Base-by-base conservation (phyloP, 2,329 filamentous ascomycete genomes). In the Colletotrichum plurivorum region DNA sequence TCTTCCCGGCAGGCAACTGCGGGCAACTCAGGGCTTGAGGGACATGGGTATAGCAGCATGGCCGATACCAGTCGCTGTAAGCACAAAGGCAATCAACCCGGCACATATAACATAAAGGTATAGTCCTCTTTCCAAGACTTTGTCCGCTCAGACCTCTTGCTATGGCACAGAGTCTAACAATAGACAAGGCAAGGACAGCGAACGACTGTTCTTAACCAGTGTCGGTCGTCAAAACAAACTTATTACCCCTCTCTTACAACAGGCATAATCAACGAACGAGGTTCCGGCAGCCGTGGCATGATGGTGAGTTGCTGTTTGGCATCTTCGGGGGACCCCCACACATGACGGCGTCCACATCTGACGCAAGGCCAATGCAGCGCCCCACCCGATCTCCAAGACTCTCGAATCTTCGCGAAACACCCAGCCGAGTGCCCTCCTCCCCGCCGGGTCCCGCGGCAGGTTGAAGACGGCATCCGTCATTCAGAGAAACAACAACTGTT, bases 381-480 rank as follows among this genome's bases (percentile, higher is more conserved):
- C 66, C 61, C 65, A 58, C 65, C 9, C 13, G 39, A 48, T 31
- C 53, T 49, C 46, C 65, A 58, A 60, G 12, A 20, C 31, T 20
- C 12, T 56, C 36, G 66, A 69, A 69, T 60, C 55, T 66, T 69
- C 66, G 66, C 49, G 66, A 69, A 69, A 55, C 62, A 36, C 13
- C 48, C 18, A 16, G 48, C 36, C 39, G 49, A 18, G 6, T 20
- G 5, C 13, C 52, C 36, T 18, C 52, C 36, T 18, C n/a, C 13
- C 8, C 27, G 10, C 15, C 46, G 9, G n/a, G 8, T 49, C n/a
- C 9, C n/a, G 16, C 41, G 41, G 41, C 41, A 43, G 6, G 25
- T 9, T 9, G 49, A 31, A 18, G 46, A 20, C 46, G 39, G 12
- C 10, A 3, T 18, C 16, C 9, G 4, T 3, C 10, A 2, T 27